Conservation (phyloP, 345 rosid species). For the Mallotus nudiflorus region DNA sequence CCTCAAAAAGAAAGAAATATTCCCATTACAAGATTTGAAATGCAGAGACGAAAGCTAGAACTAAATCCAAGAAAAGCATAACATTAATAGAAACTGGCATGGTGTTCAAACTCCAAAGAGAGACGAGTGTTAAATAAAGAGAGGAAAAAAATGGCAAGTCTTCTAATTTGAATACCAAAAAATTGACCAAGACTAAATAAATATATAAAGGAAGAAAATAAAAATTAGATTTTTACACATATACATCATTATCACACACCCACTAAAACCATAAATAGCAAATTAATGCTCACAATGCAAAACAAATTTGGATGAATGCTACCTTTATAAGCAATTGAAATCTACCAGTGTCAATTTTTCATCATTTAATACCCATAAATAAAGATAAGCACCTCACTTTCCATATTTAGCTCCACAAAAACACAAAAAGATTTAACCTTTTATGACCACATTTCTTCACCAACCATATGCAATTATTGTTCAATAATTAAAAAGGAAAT, state of each 20-base stretch:
- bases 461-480: neutral
- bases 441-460: constrained; percentile 4
- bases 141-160: neutral
- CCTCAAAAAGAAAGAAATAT: neutral
- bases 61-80: neutral
- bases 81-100: neutral
- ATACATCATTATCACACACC: constrained; percentile 6
- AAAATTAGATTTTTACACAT: constrained; percentile 13
- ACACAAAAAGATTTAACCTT: neutral
- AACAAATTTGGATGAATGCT: neutral
- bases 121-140: neutral
- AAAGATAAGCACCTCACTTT: neutral
- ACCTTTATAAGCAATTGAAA: neutral
- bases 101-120: neutral
- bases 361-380: too few species aligned
- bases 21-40: constrained; percentile 6
- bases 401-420: neutral
- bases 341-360: neutral
- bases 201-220: neutral
- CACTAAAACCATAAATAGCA: neutral
- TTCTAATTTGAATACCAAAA: neutral
- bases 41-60: neutral
- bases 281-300: neutral
- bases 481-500: neutral
- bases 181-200: neutral